Base-by-base conservation (phyloP, 805 yeast species). In the Yueomyces sp. region DNA sequence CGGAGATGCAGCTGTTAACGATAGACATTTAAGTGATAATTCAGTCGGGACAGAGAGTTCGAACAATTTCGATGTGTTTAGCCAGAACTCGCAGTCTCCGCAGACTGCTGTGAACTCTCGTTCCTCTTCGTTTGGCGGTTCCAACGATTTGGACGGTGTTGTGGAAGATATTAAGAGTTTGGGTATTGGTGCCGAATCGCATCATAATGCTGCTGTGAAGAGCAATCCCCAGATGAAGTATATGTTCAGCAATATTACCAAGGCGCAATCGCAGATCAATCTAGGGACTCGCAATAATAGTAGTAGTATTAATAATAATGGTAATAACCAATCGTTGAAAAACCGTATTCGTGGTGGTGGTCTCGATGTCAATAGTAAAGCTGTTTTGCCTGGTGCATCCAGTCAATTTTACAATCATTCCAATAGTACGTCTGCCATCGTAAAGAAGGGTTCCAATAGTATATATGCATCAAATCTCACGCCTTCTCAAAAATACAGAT, bases 401-500 rank as follows among this genome's bases (percentile, higher is more conserved):
- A 42, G 44, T 19, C 8, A 34, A n/a, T 32, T 47, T 11, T 50
- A 45, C 37, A 47, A 45, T 8, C 52, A 49, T 37, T 43, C 51
- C 5, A 50, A 50, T 37, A 46, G 49, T 37, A 47, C 53, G 4
- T 45, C 53, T 12, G 53, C 41, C 43, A 49, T 50, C 12, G 46
- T 42, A 27, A 52, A 50, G 39, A 5, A 27, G 26, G 6, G 5
- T 9, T 19, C 26, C 33, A 33, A 8, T 26, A 34, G 26, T 9
- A 34, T 11, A 9, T 9, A 34, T 11, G n/a, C 12, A 5, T 5
- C 6, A 9, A 34, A 11, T 9, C n/a, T 34, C 5, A 68, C 73
- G 0, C 71, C 73, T 1, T 67, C 72, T 2, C 74, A 68, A 48
- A 56, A 64, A 33, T 63, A 63, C 41, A 57, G 72, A 39, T 46